These are phyloP conservation scores for Atkinsonella hypoxylon DNA, from an alignment of 2,329 filamentous ascomycete genomes.

Conservation along the genomic window DNA sequence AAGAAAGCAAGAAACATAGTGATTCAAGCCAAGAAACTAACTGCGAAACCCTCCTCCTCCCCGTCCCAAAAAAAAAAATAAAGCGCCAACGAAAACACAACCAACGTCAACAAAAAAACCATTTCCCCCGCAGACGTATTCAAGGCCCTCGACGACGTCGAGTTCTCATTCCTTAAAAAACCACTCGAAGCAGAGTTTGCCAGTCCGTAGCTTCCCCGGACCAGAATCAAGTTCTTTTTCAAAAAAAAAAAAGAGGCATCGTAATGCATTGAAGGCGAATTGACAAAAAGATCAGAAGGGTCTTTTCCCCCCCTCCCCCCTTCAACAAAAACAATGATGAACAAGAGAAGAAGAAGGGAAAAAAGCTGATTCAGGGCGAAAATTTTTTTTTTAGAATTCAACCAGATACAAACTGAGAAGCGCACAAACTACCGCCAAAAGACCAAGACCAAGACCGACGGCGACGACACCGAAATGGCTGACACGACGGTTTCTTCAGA, in stretches of 20 bases:
- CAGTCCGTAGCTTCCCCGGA: too few species aligned
- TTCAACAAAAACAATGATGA: too few species aligned
- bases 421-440: slow-evolving; percentile 61
- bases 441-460: slow-evolving; percentile 46
- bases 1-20: too few species aligned
- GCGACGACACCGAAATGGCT: slow-evolving; percentile 25
- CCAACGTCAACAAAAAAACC: slow-evolving; percentile 60
- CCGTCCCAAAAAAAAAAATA: too few species aligned
- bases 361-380: not conserved
- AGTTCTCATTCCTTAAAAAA: slow-evolving; percentile 59
- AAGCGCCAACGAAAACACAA: slow-evolving; percentile 63
- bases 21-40: too few species aligned
- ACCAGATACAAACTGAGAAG: slow-evolving; percentile 60
- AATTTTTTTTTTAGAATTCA: slow-evolving; percentile 47
- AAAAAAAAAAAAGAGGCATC: too few species aligned
- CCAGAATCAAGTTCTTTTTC: too few species aligned
- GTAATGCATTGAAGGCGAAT: too few species aligned
- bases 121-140: slow-evolving; percentile 67
- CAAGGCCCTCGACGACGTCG: slow-evolving; percentile 62
- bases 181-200: slow-evolving; percentile 64
- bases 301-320: too few species aligned
- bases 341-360: too few species aligned
- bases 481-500: slow-evolving; percentile 17
- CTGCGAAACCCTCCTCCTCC: too few species aligned
- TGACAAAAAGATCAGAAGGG: too few species aligned